Evolutionary conservation across 257 asterid species (phyloP), one percentile per base, ranked within the genome.

Genomic region (Hygrophila difformis): DNA sequence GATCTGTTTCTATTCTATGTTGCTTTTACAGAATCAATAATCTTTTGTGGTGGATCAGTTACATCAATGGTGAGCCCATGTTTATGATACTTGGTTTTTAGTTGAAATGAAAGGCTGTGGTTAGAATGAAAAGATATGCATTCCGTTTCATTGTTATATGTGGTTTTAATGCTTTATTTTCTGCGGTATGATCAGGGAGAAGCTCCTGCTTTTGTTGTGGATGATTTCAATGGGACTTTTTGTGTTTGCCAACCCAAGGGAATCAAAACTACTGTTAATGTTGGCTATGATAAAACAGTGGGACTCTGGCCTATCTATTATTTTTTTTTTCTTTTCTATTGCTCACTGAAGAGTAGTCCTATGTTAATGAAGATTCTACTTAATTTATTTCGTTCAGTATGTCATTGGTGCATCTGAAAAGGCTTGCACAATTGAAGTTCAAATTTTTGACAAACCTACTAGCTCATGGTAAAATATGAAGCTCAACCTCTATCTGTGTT

Each of bases 141-240:
- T n/a, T n/a, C n/a, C n/a, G n/a, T n/a, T n/a, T n/a, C n/a, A n/a
- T 19, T 36, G 44, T 14, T 46, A 43, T 60, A 18, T 64, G 41
- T 44, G 52, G 61, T 62, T 19, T 48, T 20, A 26, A 66, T 54
- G 53, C 57, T 47, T 58, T 52, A 44, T 60, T 18, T 53, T 36
- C 35, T 17, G 39, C 58, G 62, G 8, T 26, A 3, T 26, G n/a
- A n/a, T n/a, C 31, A 88, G 97, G 95, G 95, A 19, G 87, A 81
- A 72, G 97, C 94, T 69, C 94, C 94, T 52, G 94, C 75, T 23
- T 70, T 81, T 59, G n/a, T 79, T 43, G 67, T 66, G 28, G 93
- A 79, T 18, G 71, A 71, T 71, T 65, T 67, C 52, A 60, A 48
- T 24, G 71, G 67, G 18, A 68, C 4, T 26, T 26, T 26, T 26